Evolutionary conservation across 129 eudicot species (phyloP), one percentile per base, ranked within the genome.

Genomic region (Pittosporum tobira): DNA sequence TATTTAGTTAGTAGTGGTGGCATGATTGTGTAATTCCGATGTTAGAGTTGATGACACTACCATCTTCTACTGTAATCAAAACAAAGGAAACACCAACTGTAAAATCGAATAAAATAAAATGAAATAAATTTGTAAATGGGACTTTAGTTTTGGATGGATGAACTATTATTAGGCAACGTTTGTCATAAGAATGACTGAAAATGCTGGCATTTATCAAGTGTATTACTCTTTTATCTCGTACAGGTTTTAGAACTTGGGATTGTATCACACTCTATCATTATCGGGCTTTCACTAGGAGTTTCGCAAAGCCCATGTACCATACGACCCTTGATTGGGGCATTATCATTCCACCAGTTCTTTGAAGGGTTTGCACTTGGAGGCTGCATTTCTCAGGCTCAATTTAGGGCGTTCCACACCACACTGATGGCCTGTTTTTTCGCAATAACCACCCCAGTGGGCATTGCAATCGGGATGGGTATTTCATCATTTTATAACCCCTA

Each of bases 281-380:
- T 91, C 47, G 98, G 98, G 12, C 73, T 91, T 34, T 83, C 98
- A 0, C 79, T 91, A 1, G 98, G 98, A 59, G 94, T 91, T 13
- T 91, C 98, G 44, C 84, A 83, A 66, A 91, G 94, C 71, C 98
- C 98, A 0, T 91, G 96, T 45, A 81, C 90, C 0, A 79, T 91
- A 7, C 52, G 86, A 52, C 90, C 96, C 46, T 73, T 91, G 54
- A 68, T 91, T 6, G 98, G 83, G 16, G 98, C 98, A 0, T 43
- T 91, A 62, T 86, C 98, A 12, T 83, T 86, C 73, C 96, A 91
- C 48, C 98, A 91, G 40, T 91, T 91, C 77, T 91, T 91, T 25
- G 95, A 90, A 75, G 97, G 97, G 15, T 90, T 90, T 64, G 97
- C 97, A 47, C 81, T 90, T 0, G 98, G 98, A 51, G 98, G 98